These are phyloP conservation scores for carrot (Daucus carota) DNA, from an alignment of 129 eudicot species.

Conservation along the genomic window DH1_v3.0 NC_030387.2:39571001-39571500, in stretches of 20 bases:
- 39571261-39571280: slow-evolving; percentile 84
- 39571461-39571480: slow-evolving; percentile 87
- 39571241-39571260: slow-evolving; percentile 61
- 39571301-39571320: slow-evolving; percentile 71
- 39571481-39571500: slow-evolving; percentile 66
- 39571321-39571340: slow-evolving; percentile 63
- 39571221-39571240: slow-evolving; percentile 79
- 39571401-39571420: slow-evolving; percentile 64
- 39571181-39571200: slow-evolving; percentile 63
- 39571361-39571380: slow-evolving; percentile 57
- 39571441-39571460: slow-evolving; percentile 75
- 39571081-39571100: slow-evolving; percentile 85
- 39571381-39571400: slow-evolving; percentile 61
- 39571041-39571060: slow-evolving; percentile 11
- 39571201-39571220: slow-evolving; percentile 74
- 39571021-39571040: no score
- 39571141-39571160: slow-evolving; percentile 78
- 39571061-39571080: slow-evolving; percentile 92
- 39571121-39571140: slow-evolving; percentile 55
- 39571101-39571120: slow-evolving; percentile 85
- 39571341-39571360: slow-evolving; percentile 65
- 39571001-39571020: not conserved
- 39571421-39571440: slow-evolving; percentile 70
- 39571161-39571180: slow-evolving; percentile 82
- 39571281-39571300: slow-evolving; percentile 79